phyloP scores from a whole-genome alignment of 441 rosid genomes.

The Pelargonium citronellum region DNA sequence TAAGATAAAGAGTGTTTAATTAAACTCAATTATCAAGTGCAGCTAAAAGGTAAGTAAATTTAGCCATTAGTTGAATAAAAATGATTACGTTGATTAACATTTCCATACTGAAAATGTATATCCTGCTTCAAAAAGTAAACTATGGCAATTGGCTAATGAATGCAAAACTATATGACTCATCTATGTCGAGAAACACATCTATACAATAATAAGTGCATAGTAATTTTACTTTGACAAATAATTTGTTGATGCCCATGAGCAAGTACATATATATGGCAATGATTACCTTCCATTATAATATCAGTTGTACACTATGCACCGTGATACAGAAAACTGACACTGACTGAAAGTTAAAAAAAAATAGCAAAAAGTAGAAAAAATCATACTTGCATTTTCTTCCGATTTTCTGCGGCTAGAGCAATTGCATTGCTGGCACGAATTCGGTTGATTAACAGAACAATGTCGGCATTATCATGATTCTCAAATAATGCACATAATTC shows the following conservation, averaged over 20 bases:
- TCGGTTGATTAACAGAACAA: conserved; percentile 46
- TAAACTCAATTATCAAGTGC: no score
- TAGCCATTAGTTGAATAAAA: no score
- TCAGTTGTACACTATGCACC: not conserved
- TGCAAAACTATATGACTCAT: no score
- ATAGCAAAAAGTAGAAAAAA: conserved; percentile 8
- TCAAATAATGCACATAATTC: conserved; percentile 53
- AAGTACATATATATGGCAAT: no score
- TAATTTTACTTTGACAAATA: not conserved
- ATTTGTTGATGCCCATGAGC: no score
- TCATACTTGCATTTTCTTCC: conserved; percentile 89
- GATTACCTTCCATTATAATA: no score
- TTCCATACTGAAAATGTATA: not conserved
- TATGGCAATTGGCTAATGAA: not conserved
- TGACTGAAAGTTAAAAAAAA: not conserved
- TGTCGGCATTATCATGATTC: conserved; percentile 45
- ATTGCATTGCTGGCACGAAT: conserved; percentile 60
- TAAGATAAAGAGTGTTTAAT: no score
- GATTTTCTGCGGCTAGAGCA: conserved; percentile 77
- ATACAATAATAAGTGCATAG: not conserved
- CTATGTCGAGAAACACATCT: not conserved
- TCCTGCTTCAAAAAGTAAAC: not conserved
- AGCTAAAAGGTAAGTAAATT: no score
- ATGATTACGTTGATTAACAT: not conserved
- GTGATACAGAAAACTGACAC: not conserved